Conservation (phyloP, 192 early-diverging fungal species). For the Coemansia sp. region DNA sequence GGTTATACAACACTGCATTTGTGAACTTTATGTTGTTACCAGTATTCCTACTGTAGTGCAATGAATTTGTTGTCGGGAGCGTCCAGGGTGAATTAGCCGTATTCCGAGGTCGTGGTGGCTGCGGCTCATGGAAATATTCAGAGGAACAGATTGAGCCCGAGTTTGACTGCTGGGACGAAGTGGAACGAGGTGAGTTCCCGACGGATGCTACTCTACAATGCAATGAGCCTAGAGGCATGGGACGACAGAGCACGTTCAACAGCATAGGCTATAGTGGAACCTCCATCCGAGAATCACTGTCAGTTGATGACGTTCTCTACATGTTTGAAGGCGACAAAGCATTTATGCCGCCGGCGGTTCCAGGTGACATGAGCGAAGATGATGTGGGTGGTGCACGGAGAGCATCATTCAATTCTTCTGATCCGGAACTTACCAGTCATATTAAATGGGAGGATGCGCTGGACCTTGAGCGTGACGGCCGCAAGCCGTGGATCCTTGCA, state of each 20-base stretch:
- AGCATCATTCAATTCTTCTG: conserved; percentile 8
- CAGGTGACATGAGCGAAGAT: conserved; percentile 35
- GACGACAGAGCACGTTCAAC: conserved; percentile 42
- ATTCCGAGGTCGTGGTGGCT: conserved; percentile 51
- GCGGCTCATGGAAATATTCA: conserved; percentile 45
- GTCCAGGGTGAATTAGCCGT: conserved; percentile 54
- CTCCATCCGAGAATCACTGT: conserved; percentile 38
- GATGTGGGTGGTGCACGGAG: conserved; percentile 10
- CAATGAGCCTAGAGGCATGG: conserved; percentile 2
- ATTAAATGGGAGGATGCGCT: conserved; percentile 52
- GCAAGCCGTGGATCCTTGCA: conserved; percentile 54
- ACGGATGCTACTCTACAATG: background rate
- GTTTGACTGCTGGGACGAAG: conserved; percentile 54
- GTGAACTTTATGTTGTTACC: background rate
- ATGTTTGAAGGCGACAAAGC: conserved; percentile 32
- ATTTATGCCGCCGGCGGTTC: conserved; percentile 2
- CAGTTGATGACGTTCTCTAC: conserved; percentile 44
- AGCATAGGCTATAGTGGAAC: conserved; percentile 11
- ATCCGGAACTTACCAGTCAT: conserved; percentile 23
- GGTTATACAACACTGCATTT: background rate
- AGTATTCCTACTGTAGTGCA: conserved; percentile 31
- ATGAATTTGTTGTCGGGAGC: conserved; percentile 55
- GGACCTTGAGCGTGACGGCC: conserved; percentile 54
- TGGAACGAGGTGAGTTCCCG: conserved; percentile 42
- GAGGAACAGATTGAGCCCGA: conserved; percentile 52